Percentiles rank a stretch among this genome's conserved stretches.
These are phyloP conservation scores for Backusella circina DNA, from an alignment of 192 early-diverging fungal genomes.

Conservation along the genomic window DNA sequence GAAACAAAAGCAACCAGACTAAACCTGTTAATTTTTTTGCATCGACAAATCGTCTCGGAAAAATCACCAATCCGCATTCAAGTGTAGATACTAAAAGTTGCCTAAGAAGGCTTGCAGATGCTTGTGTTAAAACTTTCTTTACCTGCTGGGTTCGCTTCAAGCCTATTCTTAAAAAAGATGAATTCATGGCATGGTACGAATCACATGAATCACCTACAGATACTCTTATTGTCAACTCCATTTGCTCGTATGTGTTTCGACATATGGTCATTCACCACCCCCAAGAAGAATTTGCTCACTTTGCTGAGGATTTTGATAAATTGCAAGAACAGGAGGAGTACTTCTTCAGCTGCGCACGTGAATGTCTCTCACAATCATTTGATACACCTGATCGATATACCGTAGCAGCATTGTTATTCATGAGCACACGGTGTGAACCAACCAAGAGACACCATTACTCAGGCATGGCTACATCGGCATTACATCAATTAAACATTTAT, in stretches of 20 bases:
- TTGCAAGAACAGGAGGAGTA: constrained; percentile 28
- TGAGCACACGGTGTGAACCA: constrained; percentile 7
- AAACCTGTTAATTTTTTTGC: constrained; percentile 30
- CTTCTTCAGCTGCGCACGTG: constrained; percentile 32
- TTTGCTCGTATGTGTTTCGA: constrained; percentile 16
- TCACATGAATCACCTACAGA: constrained; percentile 17
- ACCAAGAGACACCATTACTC: constrained; percentile 19
- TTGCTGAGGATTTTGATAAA: constrained; percentile 17
- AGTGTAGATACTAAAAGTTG: neutral
- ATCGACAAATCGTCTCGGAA: neutral
- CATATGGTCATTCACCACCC: constrained; percentile 33
- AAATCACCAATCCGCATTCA: constrained; percentile 8
- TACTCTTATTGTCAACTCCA: constrained; percentile 32
- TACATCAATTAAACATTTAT: constrained; percentile 29
- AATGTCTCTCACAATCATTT: constrained; percentile 28
- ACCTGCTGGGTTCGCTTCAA: constrained; percentile 33
- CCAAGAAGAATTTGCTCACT: constrained; percentile 10
- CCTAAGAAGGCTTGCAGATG: constrained; percentile 21
- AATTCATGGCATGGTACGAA: constrained; percentile 30
- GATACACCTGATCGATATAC: constrained; percentile 33
- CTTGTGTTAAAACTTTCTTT: constrained; percentile 31
- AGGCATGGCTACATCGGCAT: constrained; percentile 29
- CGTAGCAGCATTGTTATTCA: constrained; percentile 21
- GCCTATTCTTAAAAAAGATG: constrained; percentile 23
- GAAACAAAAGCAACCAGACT: constrained; percentile 22